Base-by-base conservation (phyloP, 371 early-diverging fungal genomes). In the Parasitella parasitica region DNA sequence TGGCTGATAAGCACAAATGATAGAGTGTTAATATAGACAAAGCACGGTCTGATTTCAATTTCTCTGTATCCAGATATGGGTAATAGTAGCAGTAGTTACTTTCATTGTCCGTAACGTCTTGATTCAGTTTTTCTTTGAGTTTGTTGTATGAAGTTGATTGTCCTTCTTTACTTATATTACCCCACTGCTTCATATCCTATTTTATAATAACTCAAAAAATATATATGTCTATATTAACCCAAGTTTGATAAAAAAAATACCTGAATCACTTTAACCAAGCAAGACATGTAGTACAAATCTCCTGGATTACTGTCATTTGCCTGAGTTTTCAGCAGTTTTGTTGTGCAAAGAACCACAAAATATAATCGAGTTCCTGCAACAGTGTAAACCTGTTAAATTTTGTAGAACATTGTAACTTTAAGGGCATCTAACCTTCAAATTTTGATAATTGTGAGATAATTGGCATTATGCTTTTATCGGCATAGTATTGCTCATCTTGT, bases 11-110 rank as follows among this genome's bases (percentile, higher is more conserved):
- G 5, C 54, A 50, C 22, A 67, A 13, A 18, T 63, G 37, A 43
- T 54, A 56, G 4, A 67, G 36, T 5, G 63, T 63, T 8, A 67
- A 28, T 13, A 67, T 28, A 9, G 64, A 41, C 1, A 67, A 43
- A n/a, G 66, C 64, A 11, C 64, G 57, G 13, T 43, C 36, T 32
- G 60, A 60, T 28, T 13, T 52, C 5, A 41, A 52, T 22, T 60
- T 52, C 6, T 36, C 32, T n/a, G 52, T 51, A 8, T 30, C 26
- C 11, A 60, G 41, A 39, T 53, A 53, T 24, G 60, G 60, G 16
- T 60, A 60, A 34, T 52, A 39, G n/a, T 52, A 34, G 30, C 16
- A 50, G 2, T 48, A 6, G 15, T 0, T 15, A 26, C 16, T 50
- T 1, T n/a, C 30, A 28, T 50, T 30, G 51, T 30, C 27, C 5